Percentiles rank a stretch among this genome's conserved stretches.
phyloP scores from a whole-genome alignment of 1,139 yeast species.

The Yamadazyma aaseri region DNA sequence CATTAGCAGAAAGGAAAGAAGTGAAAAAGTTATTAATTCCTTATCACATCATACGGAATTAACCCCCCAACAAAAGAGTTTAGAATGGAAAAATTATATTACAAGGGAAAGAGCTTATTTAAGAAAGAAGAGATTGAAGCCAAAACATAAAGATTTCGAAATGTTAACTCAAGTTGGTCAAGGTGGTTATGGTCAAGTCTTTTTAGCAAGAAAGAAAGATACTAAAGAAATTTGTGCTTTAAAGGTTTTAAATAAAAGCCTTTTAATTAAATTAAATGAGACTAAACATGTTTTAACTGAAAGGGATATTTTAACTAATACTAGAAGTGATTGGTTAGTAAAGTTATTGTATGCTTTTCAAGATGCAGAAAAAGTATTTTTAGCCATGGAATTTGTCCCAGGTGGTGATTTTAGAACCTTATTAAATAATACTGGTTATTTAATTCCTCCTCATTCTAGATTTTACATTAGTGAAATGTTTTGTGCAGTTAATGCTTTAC shows the following conservation, averaged over 20 bases:
- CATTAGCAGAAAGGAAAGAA: conserved; percentile 79
- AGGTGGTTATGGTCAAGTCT: conserved; percentile 99
- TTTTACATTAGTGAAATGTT: conserved; percentile 97
- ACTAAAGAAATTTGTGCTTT: conserved; percentile 95
- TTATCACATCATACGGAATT: conserved; percentile 47
- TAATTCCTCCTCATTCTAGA: conserved; percentile 93
- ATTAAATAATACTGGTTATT: conserved; percentile 86
- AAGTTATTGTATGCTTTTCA: conserved; percentile 93
- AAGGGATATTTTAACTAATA: conserved; percentile 91
- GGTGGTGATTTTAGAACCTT: conserved; percentile 98
- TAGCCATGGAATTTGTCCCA: conserved; percentile 99
- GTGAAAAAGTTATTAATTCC: conserved; percentile 61
- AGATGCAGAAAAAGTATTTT: conserved; percentile 81
- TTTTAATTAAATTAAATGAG: conserved; percentile 86
- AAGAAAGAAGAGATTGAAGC: conserved; percentile 86
- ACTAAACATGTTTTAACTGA: conserved; percentile 95
- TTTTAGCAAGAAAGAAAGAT: conserved; percentile 89
- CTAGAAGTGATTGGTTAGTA: conserved; percentile 95
- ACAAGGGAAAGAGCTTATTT: conserved; percentile 83
- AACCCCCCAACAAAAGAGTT: conserved; percentile 46
- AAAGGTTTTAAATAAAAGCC: conserved; percentile 84
- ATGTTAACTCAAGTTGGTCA: conserved; percentile 98
- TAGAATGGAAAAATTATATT: conserved; percentile 78
- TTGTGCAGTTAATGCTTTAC: conserved; percentile 88
- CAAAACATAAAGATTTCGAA: conserved; percentile 92